phyloP scores from a whole-genome alignment of 345 rosid species.

The Turnera subulata region DNA sequence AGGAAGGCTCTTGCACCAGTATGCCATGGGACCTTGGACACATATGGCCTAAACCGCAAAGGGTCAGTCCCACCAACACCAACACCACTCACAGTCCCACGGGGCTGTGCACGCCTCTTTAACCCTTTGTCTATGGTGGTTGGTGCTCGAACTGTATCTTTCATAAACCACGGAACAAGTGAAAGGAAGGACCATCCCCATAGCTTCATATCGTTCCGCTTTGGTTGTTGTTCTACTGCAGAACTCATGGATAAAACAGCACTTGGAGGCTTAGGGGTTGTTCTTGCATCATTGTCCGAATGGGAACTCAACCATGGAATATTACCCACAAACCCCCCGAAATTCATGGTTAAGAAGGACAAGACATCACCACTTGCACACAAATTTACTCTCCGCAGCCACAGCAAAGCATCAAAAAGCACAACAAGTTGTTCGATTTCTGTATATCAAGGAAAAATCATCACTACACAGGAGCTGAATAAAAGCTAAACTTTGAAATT shows the following conservation, averaged over 20 bases:
- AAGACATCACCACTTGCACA: conserved; percentile 9
- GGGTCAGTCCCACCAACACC: conserved; percentile 19
- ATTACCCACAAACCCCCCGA: conserved; percentile 33
- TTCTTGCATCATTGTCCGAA: conserved; percentile 33
- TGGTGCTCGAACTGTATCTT: conserved; percentile 38
- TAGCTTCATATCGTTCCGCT: conserved; percentile 38
- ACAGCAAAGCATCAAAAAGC: too few relatives aligned
- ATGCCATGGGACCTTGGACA: conserved; percentile 96
- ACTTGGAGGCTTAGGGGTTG: conserved; percentile 11
- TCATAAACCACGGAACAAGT: conserved; percentile 45
- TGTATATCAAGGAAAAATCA: too few relatives aligned
- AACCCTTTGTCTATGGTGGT: conserved; percentile 61
- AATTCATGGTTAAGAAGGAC: conserved; percentile 32
- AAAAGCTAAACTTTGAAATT: too few relatives aligned
- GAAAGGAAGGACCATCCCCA: conserved; percentile 68
- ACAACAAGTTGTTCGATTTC: too few relatives aligned
- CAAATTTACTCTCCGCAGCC: conserved; percentile 6
- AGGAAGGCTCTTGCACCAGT: conserved; percentile 81
- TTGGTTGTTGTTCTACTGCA: conserved; percentile 32
- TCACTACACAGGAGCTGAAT: too few relatives aligned
- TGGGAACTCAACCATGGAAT: conserved; percentile 37
- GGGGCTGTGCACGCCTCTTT: conserved; percentile 42
- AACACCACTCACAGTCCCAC: conserved; percentile 14
- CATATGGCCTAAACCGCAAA: conserved; percentile 82
- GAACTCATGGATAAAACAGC: background rate